Base-by-base conservation (phyloP, 495 filamentous ascomycete species). In the Cercophora newfieldiana region DNA sequence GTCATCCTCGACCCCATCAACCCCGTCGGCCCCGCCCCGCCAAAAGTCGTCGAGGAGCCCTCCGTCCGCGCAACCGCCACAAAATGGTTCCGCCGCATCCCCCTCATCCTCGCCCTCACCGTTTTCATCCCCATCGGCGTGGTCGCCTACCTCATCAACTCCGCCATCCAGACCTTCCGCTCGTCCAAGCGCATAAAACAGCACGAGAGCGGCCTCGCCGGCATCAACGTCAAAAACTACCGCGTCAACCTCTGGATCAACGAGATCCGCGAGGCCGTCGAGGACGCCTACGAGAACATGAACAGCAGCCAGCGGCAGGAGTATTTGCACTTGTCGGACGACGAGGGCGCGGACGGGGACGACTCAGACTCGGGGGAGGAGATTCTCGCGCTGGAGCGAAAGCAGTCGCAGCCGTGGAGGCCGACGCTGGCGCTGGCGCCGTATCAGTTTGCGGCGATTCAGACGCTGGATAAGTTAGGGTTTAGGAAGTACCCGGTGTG, bases 401-500 rank as follows among this genome's bases (percentile, higher is more conserved):
- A 69, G 37, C 69, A 73, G 69, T 79, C 80, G 25, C 68, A 69
- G 7, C 64, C 74, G 2, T 65, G 72, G 10, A 71, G 77, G 56
- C 92, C 90, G 1, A 92, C 86, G 1, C 81, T 97, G 55, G 92
- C 92, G 29, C 78, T 99, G 51, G 87, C 91, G 1, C 81, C 85
- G 2, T 87, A 87, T 25, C 95, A 99, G 75, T 94, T 96, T 74
- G 79, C 80, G 22, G 97, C 97, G 79, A 89, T 97, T 55, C 78
- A 90, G 19, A 86, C 87, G 18, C 77, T 99, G 66, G 90, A 97
- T 71, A 73, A 79, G 10, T 80, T 96, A 0, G 88, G 89, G 10
- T 93, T 90, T 78, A 84, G 83, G 21, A 97, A 95, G 76, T 94
- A 91, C 76, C 88, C 87, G 0, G 91, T 97, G 3, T 88, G 90